These are phyloP conservation scores for Cladosporium sphaerospermum DNA, from an alignment of 2,329 filamentous ascomycete genomes.

Conservation along the genomic window DNA sequence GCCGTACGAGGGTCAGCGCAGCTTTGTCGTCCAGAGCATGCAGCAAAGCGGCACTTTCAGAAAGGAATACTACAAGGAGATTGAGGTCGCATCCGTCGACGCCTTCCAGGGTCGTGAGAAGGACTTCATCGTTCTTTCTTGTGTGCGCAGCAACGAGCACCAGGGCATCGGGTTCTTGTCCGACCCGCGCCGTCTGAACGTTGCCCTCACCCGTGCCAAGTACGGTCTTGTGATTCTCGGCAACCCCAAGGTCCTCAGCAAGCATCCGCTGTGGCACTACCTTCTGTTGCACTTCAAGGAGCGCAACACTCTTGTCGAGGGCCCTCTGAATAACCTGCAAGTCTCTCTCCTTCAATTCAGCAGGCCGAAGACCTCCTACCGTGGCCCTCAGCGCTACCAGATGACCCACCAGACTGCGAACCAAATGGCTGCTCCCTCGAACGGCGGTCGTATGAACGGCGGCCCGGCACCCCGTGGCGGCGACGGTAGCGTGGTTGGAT, in stretches of 20 bases:
- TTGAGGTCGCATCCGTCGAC: constrained; percentile 96
- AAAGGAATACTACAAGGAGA: constrained; percentile 97
- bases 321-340: constrained; percentile 91
- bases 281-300: constrained; percentile 96
- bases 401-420: constrained; percentile 66
- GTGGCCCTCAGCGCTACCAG: constrained; percentile 80
- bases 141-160: constrained; percentile 96
- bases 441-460: constrained; percentile 46
- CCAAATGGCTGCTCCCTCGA: constrained; percentile 50
- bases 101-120: constrained; percentile 99
- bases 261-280: constrained; percentile 97
- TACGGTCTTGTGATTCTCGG: constrained; percentile 94
- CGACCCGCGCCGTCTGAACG: constrained; percentile 93
- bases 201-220: constrained; percentile 92
- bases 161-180: constrained; percentile 98
- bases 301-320: constrained; percentile 89
- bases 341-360: constrained; percentile 92
- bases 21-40: constrained; percentile 99
- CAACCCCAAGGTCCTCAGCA: constrained; percentile 94
- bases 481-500: constrained; percentile 87
- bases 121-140: constrained; percentile 96
- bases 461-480: constrained; percentile 33
- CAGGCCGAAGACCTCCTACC: constrained; percentile 85
- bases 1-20: constrained; percentile 95
- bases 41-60: constrained; percentile 95